These are phyloP conservation scores for Herpetospermum pedunculosum DNA, from an alignment of 306 rosid genomes.

Conservation along the genomic window DNA sequence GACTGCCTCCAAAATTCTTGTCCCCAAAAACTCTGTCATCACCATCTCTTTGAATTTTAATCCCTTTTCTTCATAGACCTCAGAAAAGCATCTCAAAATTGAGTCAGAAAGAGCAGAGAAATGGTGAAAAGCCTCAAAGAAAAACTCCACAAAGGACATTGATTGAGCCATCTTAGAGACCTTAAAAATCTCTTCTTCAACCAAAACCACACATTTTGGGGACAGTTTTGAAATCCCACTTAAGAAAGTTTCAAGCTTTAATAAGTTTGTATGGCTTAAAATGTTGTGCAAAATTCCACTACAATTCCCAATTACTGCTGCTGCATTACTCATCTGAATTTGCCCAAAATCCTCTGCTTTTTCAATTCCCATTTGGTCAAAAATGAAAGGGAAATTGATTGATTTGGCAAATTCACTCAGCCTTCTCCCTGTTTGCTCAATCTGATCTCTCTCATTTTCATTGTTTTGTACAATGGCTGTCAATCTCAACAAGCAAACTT, in stretches of 20 bases:
- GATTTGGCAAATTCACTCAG: constrained; percentile 48
- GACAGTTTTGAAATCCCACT: constrained; percentile 30
- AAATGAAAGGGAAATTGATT: constrained; percentile 30
- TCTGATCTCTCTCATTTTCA: constrained; percentile 17
- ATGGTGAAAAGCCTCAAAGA: constrained; percentile 62
- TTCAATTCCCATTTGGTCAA: constrained; percentile 25
- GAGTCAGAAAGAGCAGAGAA: constrained; percentile 45
- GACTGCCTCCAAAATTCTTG: constrained; percentile 41
- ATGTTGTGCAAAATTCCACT: constrained; percentile 40
- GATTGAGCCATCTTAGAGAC: constrained; percentile 26
- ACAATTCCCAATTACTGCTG: constrained; percentile 34
- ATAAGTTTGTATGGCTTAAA: constrained; percentile 26
- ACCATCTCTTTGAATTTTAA: constrained; percentile 23
- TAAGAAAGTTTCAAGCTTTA: constrained; percentile 27
- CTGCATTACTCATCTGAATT: no score
- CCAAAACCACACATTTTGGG: constrained; percentile 45
- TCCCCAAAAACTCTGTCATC: constrained; percentile 45
- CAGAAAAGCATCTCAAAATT: constrained; percentile 22
- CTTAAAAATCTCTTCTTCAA: constrained; percentile 50
- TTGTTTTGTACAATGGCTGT: constrained; percentile 32
- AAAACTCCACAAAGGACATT: constrained; percentile 58
- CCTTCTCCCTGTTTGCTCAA: constrained; percentile 46
- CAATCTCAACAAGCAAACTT: constrained; percentile 29
- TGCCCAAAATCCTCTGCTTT: constrained; percentile 28
- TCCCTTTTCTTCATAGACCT: constrained; percentile 21